phyloP scores from a whole-genome alignment of 2,329 filamentous ascomycete genomes.

The Catunica adiposa region DNA sequence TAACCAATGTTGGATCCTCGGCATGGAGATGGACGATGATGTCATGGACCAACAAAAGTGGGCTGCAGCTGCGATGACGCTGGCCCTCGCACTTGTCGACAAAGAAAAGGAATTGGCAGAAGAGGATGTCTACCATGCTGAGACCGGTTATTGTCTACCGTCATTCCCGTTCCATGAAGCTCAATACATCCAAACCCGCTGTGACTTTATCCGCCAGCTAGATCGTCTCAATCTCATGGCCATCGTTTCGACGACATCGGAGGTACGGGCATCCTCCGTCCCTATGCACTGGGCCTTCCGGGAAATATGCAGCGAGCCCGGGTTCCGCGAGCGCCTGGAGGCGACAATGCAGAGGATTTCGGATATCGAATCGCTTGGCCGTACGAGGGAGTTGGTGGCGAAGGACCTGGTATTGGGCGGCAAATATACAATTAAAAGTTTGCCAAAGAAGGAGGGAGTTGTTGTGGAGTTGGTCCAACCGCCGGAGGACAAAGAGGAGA shows the following conservation, averaged over 20 bases:
- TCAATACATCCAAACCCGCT: slow-evolving; percentile 84
- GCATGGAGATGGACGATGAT: slow-evolving; percentile 74
- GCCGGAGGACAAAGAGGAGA: slow-evolving; percentile 22
- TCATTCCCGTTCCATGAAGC: slow-evolving; percentile 67
- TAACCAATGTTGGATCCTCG: slow-evolving; percentile 60
- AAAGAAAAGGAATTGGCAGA: slow-evolving; percentile 43
- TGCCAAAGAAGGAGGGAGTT: slow-evolving; percentile 20
- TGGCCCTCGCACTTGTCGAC: slow-evolving; percentile 82
- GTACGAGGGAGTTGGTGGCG: slow-evolving; percentile 86
- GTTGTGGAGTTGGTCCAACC: slow-evolving; percentile 29
- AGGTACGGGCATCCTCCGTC: slow-evolving; percentile 82
- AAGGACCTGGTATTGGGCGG: slow-evolving; percentile 84
- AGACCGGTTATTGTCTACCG: slow-evolving; percentile 59
- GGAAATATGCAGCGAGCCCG: slow-evolving; percentile 58
- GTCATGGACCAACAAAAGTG: slow-evolving; percentile 98
- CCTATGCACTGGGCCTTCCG: slow-evolving; percentile 91
- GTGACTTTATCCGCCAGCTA: slow-evolving; percentile 84
- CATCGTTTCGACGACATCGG: slow-evolving; percentile 62
- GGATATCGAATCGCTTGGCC: slow-evolving; percentile 84
- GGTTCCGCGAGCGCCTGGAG: slow-evolving; percentile 70
- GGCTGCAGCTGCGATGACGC: slow-evolving; percentile 82
- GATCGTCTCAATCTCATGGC: slow-evolving; percentile 92
- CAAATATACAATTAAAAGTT: slow-evolving; percentile 49
- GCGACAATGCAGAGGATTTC: slow-evolving; percentile 68
- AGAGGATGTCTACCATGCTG: slow-evolving; percentile 47